A percentile compares a stretch with the other conserved stretches of the same genome.
Evolutionary conservation across 345 rosid genomes (phyloP).

Genomic region (Murraya koenigii): DNA sequence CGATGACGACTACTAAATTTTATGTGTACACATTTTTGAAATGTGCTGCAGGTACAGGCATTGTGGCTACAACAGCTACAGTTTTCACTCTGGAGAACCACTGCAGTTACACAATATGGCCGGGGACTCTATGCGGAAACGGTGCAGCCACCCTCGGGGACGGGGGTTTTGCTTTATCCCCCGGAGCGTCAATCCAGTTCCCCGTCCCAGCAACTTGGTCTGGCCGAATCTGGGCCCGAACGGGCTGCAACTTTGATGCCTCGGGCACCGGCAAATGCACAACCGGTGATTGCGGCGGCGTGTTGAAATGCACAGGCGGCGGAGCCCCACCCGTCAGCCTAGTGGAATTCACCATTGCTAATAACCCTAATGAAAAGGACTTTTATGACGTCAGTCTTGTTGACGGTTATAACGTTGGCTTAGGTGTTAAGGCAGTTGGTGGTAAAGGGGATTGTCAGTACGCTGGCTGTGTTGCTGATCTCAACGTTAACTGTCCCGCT

Average conservation of each 20-base stretch:
- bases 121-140: conserved; percentile 75
- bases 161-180: conserved; percentile 60
- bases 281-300: conserved; percentile 85
- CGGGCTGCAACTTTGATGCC: conserved; percentile 70
- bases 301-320: conserved; percentile 63
- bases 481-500: conserved; percentile 60
- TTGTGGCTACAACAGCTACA: conserved; percentile 42
- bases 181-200: conserved; percentile 51
- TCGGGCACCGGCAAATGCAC: conserved; percentile 63
- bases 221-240: conserved; percentile 87
- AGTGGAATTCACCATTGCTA: conserved; percentile 69
- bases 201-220: conserved; percentile 80
- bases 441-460: conserved; percentile 71
- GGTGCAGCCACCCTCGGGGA: conserved; percentile 54
- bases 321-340: conserved; percentile 73
- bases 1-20: no score
- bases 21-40: background rate
- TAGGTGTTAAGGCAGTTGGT: conserved; percentile 61
- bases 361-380: conserved; percentile 42
- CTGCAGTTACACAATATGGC: conserved; percentile 82
- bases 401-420: conserved; percentile 86
- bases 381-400: conserved; percentile 94
- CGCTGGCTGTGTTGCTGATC: conserved; percentile 76
- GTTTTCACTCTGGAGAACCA: conserved; percentile 65
- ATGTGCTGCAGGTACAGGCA: conserved; percentile 32